Percentiles rank a stretch among this genome's conserved stretches.
phyloP scores from a whole-genome alignment of 768 basidiomycete species.

The Rubroboletus satanas region DNA sequence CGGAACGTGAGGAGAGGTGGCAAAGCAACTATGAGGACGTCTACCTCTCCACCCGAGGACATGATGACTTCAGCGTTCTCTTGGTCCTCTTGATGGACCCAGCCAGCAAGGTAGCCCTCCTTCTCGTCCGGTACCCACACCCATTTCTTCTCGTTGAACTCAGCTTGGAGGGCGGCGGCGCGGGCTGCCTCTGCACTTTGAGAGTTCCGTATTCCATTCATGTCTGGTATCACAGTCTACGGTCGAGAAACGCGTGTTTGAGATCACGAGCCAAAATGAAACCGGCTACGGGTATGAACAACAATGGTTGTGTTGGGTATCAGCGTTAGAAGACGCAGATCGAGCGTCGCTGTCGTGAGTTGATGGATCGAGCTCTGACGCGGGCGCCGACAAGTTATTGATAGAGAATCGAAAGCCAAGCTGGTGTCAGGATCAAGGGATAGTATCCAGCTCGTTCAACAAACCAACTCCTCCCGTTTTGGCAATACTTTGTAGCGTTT shows the following conservation, averaged over 20 bases:
- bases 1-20: slow-evolving; percentile 3
- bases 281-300: slow-evolving; percentile 5
- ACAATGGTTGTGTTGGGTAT: slow-evolving; percentile 7
- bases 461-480: slow-evolving; percentile 13
- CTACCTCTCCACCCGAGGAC: slow-evolving; percentile 79
- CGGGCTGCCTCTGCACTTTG: slow-evolving; percentile 70
- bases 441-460: background rate
- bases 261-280: slow-evolving; percentile 2
- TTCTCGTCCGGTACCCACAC: slow-evolving; percentile 94
- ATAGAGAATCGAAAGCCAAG: background rate
- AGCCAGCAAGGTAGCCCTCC: slow-evolving; percentile 92
- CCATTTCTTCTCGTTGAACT: slow-evolving; percentile 98
- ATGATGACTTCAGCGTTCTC: slow-evolving; percentile 82
- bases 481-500: slow-evolving; percentile 3
- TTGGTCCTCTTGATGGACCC: slow-evolving; percentile 85
- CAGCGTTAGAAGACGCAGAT: background rate
- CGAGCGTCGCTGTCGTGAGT: slow-evolving; percentile 4
- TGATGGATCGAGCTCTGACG: background rate
- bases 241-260: slow-evolving; percentile 11
- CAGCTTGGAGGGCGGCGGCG: slow-evolving; percentile 86
- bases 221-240: slow-evolving; percentile 21
- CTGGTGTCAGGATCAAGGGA: background rate
- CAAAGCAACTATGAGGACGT: slow-evolving; percentile 11
- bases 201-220: slow-evolving; percentile 47
- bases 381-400: background rate